phyloP scores from a whole-genome alignment of 345 rosid genomes.

The Heritiera littoralis region DNA sequence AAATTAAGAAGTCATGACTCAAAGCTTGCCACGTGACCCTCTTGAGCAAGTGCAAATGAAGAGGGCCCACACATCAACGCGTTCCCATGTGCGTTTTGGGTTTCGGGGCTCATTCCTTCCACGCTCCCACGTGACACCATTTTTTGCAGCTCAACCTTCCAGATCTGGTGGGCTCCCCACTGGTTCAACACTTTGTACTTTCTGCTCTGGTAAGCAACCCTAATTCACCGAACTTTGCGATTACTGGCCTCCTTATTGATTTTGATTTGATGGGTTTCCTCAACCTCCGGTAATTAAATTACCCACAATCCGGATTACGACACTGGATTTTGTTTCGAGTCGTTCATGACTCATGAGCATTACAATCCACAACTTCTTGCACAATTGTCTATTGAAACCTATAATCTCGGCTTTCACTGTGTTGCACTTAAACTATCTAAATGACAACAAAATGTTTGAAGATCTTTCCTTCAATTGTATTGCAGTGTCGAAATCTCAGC shows the following conservation, averaged over 20 bases:
- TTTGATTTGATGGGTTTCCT: not conserved
- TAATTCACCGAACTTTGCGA: not conserved
- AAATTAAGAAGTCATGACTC: slow-evolving; percentile 10
- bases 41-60: slow-evolving; percentile 23
- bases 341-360: too few relatives aligned
- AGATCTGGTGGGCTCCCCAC: not conserved
- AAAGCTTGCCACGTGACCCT: slow-evolving; percentile 18
- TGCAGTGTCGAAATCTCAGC: not conserved
- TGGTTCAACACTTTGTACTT: not conserved
- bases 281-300: not conserved
- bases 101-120: slow-evolving; percentile 20
- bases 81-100: slow-evolving; percentile 37
- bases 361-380: too few relatives aligned
- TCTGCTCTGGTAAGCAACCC: not conserved
- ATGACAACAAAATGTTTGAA: too few relatives aligned
- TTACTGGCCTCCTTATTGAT: not conserved
- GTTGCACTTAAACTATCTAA: too few relatives aligned
- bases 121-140: slow-evolving; percentile 34
- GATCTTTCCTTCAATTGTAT: too few relatives aligned
- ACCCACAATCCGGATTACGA: not conserved
- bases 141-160: not conserved
- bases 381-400: not conserved
- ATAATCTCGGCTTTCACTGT: not conserved
- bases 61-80: slow-evolving; percentile 32
- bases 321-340: not conserved